A percentile compares a stretch with the other conserved stretches of the same genome.
These are phyloP conservation scores for Saccharum hybrid DNA, from an alignment of 202 grass and related monocot species.

Conservation along the genomic window DNA sequence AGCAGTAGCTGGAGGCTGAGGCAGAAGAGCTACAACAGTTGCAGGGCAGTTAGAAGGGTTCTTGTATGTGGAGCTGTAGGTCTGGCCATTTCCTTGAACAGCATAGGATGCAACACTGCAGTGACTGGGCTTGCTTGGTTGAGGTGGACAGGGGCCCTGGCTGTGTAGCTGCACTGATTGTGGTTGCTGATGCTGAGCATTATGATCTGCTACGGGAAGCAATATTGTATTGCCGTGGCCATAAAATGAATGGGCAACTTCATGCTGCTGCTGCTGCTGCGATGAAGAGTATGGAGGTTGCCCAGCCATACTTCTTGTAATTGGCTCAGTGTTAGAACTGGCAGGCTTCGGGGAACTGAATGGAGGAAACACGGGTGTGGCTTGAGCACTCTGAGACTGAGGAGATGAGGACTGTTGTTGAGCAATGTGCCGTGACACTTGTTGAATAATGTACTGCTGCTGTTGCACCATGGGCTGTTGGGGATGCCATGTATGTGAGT, in stretches of 20 bases:
- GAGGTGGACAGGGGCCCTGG: slow-evolving; percentile 54
- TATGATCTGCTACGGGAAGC: slow-evolving; percentile 52
- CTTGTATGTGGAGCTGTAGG: slow-evolving; percentile 52
- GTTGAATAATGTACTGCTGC: slow-evolving; percentile 66
- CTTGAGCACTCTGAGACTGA: slow-evolving; percentile 66
- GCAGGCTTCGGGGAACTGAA: slow-evolving; percentile 76
- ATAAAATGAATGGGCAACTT: slow-evolving; percentile 63
- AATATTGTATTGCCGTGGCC: slow-evolving; percentile 71
- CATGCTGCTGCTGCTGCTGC: slow-evolving; percentile 68
- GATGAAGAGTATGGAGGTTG: slow-evolving; percentile 63
- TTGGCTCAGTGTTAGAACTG: slow-evolving; percentile 62
- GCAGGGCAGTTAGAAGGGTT: slow-evolving; percentile 60
- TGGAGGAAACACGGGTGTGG: slow-evolving; percentile 67
- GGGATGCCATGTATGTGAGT: slow-evolving; percentile 55
- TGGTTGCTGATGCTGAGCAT: slow-evolving; percentile 53
- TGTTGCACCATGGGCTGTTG: slow-evolving; percentile 58
- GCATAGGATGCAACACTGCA: slow-evolving; percentile 65
- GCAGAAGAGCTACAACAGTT: slow-evolving; percentile 61
- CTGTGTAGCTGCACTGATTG: slow-evolving; percentile 49
- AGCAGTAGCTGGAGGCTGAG: slow-evolving; percentile 52
- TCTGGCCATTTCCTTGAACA: slow-evolving; percentile 59
- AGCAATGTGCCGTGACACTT: slow-evolving; percentile 53
- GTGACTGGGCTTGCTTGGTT: slow-evolving; percentile 65
- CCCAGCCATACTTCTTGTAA: slow-evolving; percentile 53
- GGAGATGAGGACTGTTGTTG: slow-evolving; percentile 61